Conservation (phyloP, 2,329 filamentous ascomycete species). For the Rutstroemia sp. region DNA sequence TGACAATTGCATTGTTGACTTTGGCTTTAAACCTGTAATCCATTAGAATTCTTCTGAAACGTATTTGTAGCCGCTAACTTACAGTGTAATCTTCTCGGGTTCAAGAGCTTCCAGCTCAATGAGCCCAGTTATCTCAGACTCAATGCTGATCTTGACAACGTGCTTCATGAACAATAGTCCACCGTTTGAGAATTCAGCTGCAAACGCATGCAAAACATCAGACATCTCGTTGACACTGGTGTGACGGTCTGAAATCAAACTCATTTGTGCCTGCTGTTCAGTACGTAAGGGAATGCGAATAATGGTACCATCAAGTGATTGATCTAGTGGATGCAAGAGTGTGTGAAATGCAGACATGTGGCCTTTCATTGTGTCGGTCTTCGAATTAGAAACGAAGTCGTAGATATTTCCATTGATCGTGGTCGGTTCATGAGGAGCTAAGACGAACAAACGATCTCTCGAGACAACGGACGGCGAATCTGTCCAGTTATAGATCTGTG, state of each 20-base stretch:
- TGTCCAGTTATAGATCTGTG: slow-evolving; percentile 31
- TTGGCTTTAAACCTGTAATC: slow-evolving; percentile 15
- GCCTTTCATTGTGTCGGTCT: slow-evolving; percentile 21
- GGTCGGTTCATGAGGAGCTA: slow-evolving; percentile 31
- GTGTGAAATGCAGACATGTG: slow-evolving; percentile 28
- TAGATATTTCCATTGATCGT: slow-evolving; percentile 27
- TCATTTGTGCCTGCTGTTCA: slow-evolving; percentile 19
- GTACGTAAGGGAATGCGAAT: slow-evolving; percentile 31
- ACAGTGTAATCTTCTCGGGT: slow-evolving; percentile 13
- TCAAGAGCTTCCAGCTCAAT: slow-evolving; percentile 16
- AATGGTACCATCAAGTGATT: slow-evolving; percentile 26
- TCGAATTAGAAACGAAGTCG: slow-evolving; percentile 25
- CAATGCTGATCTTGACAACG: slow-evolving; percentile 20
- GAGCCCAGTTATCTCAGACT: slow-evolving; percentile 1
- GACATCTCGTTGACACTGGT: slow-evolving; percentile 23
- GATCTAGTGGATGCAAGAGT: slow-evolving; percentile 16
- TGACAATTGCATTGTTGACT: slow-evolving; percentile 17
- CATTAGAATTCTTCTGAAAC: not conserved
- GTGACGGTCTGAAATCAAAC: slow-evolving; percentile 24
- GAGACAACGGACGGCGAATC: slow-evolving; percentile 32
- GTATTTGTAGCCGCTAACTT: slow-evolving; percentile 1
- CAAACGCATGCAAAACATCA: slow-evolving; percentile 24
- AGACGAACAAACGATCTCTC: slow-evolving; percentile 24
- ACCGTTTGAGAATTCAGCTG: slow-evolving; percentile 23
- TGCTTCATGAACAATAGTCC: slow-evolving; percentile 30